Base-by-base conservation (phyloP, 768 basidiomycete species). In the Collybiopsis confluens region DNA sequence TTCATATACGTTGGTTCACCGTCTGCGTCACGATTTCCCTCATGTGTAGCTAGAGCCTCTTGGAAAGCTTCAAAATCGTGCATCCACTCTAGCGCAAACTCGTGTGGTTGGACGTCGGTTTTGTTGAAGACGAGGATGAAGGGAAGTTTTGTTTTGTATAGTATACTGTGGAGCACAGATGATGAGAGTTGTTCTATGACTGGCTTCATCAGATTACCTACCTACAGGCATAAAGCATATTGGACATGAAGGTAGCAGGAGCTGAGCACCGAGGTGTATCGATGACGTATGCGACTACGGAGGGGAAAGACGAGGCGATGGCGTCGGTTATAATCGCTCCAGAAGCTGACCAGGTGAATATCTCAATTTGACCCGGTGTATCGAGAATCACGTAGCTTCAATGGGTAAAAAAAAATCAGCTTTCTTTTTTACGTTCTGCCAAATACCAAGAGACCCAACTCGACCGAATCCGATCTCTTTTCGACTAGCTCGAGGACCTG, bases 161-260 rank as follows among this genome's bases (percentile, higher is more conserved):
- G 74, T 59, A 99, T 98, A 57, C 93, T 95, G 49, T 48, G 48
- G 44, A 16, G n/a, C 11, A 35, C n/a, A 43, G 26, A 54, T 56
- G 16, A 52, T 13, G 20, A 45, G 41, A 38, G 27, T 40, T 26
- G 11, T 11, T 27, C 28, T 18, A 38, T 30, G 16, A 52, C n/a
- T n/a, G n/a, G n/a, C n/a, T n/a, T n/a, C 24, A 33, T 44, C 33
- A 27, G 40, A 21, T 27, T 6, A 68, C 80, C 57, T 54, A 89
- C 90, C 91, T 93, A 78, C 97, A 99, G 1, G 97, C 97, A 64
- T 98, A 99, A 40, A 99, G 79, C 97, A 99, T 99, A 70, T 99
- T 99, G 18, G 88, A 91, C 97, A 98, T 99, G 70, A 99, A 99
- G 2, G 97, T 99, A 15, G 96, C 93, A 0, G 97, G 97, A 0